Evolutionary conservation across 2,329 filamentous ascomycete species (phyloP).

Genomic region (Beauveria pseudobassiana): DNA sequence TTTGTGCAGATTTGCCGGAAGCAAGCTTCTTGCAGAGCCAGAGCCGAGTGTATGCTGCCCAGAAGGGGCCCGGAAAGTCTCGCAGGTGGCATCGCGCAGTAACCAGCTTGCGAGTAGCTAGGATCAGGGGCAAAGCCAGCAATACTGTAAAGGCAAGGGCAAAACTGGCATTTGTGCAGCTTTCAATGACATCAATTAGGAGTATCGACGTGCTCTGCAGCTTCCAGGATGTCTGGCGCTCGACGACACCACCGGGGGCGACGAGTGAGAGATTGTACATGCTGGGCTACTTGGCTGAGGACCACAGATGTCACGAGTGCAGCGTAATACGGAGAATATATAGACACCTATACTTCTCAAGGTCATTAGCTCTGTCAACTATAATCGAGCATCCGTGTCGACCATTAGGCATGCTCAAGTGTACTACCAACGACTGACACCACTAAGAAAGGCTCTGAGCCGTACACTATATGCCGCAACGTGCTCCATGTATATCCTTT

Average conservation of each 20-base stretch:
- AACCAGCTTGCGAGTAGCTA: neutral
- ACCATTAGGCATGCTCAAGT: neutral
- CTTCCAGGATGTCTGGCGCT: neutral
- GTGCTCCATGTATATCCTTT: neutral
- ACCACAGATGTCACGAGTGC: neutral
- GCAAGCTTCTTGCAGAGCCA: neutral
- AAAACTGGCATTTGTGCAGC: neutral
- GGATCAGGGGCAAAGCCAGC: neutral
- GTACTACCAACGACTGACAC: neutral
- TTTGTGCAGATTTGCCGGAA: neutral
- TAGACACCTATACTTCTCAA: no score
- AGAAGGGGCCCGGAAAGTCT: neutral
- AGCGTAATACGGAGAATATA: no score
- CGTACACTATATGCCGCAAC: neutral
- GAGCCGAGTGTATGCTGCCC: neutral
- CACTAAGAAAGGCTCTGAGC: neutral
- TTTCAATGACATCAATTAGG: neutral
- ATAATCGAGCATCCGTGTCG: no score
- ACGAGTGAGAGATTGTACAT: neutral
- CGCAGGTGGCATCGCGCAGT: neutral
- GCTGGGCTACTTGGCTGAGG: neutral
- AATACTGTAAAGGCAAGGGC: neutral
- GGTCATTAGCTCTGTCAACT: neutral
- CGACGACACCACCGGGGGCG: no score
- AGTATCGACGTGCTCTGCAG: neutral